These are phyloP conservation scores for Hypoxylon sp. DNA, from an alignment of 2,329 filamentous ascomycete species.

Conservation along the genomic window DNA sequence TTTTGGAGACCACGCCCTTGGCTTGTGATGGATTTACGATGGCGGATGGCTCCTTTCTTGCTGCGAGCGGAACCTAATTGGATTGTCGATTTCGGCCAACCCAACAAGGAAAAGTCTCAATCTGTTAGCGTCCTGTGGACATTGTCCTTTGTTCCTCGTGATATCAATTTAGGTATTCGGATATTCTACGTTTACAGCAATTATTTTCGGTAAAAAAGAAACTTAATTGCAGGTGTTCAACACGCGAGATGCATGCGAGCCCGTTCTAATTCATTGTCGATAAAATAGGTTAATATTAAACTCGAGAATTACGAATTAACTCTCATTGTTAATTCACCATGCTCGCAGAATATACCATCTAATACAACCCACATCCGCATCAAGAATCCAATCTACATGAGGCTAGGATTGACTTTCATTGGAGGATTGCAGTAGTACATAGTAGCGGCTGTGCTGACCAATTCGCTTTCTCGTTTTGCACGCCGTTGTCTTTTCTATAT, in stretches of 20 bases:
- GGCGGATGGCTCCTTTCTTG: background rate
- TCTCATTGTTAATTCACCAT: slow-evolving; percentile 23
- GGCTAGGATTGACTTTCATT: slow-evolving; percentile 11
- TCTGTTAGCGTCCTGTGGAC: background rate
- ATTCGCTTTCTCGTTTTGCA: slow-evolving; percentile 13
- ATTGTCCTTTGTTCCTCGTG: slow-evolving; percentile 13
- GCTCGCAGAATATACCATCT: slow-evolving; percentile 1
- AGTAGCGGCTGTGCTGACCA: slow-evolving; percentile 21
- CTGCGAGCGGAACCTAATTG: slow-evolving; percentile 16
- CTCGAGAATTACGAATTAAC: slow-evolving; percentile 8
- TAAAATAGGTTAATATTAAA: slow-evolving; percentile 6
- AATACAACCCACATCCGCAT: background rate
- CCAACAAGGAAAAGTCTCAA: slow-evolving; percentile 21
- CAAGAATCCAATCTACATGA: background rate
- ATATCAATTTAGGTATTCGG: too few relatives aligned
- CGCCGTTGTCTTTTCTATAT: slow-evolving; percentile 10
- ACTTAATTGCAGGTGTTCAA: too few relatives aligned
- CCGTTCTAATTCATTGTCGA: slow-evolving; percentile 4
- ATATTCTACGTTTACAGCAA: too few relatives aligned
- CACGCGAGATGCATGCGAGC: too few relatives aligned
- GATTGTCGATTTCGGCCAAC: slow-evolving; percentile 20
- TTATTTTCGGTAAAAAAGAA: too few relatives aligned
- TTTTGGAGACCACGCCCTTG: slow-evolving; percentile 11
- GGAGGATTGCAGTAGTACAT: slow-evolving; percentile 5
- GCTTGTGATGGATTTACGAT: slow-evolving; percentile 29